Conservation (phyloP, 1,139 yeast species). For the Hansenula lynferdii region DNA sequence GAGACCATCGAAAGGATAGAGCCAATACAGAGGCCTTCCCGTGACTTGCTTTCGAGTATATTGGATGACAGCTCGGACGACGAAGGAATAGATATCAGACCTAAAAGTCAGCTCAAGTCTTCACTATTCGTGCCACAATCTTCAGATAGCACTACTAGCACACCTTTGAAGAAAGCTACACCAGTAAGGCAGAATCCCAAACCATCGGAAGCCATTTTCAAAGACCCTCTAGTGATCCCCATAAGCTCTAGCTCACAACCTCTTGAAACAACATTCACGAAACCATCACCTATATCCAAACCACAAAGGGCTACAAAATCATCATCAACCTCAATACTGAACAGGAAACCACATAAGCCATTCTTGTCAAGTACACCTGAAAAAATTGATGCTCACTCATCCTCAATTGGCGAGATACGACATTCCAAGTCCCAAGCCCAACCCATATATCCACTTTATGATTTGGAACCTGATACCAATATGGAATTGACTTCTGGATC, state of each 20-base stretch:
- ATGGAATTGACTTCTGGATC: not conserved
- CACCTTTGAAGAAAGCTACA: not conserved
- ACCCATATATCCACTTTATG: not conserved
- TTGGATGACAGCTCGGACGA: not conserved
- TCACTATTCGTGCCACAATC: not conserved
- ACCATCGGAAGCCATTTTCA: too few relatives aligned
- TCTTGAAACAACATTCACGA: too few relatives aligned
- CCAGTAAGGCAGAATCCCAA: too few relatives aligned
- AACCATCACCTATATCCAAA: not conserved
- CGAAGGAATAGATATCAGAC: not conserved
- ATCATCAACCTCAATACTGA: too few relatives aligned
- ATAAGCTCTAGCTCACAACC: too few relatives aligned
- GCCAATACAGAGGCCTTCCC: too few relatives aligned
- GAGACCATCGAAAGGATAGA: too few relatives aligned
- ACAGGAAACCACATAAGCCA: too few relatives aligned
- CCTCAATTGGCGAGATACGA: conserved; percentile 5
- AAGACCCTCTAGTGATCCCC: too few relatives aligned
- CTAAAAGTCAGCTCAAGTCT: not conserved
- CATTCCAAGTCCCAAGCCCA: not conserved
- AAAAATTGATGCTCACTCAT: not conserved
- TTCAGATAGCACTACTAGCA: not conserved
- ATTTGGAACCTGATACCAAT: conserved; percentile 2
- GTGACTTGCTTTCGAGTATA: not conserved
- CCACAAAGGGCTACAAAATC: too few relatives aligned
- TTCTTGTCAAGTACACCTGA: conserved; percentile 3